A percentile compares a stretch with the other conserved stretches of the same genome.
These are phyloP conservation scores for Cystofilobasidium bisporidii DNA, from an alignment of 768 basidiomycete genomes.

Conservation along the genomic window DNA sequence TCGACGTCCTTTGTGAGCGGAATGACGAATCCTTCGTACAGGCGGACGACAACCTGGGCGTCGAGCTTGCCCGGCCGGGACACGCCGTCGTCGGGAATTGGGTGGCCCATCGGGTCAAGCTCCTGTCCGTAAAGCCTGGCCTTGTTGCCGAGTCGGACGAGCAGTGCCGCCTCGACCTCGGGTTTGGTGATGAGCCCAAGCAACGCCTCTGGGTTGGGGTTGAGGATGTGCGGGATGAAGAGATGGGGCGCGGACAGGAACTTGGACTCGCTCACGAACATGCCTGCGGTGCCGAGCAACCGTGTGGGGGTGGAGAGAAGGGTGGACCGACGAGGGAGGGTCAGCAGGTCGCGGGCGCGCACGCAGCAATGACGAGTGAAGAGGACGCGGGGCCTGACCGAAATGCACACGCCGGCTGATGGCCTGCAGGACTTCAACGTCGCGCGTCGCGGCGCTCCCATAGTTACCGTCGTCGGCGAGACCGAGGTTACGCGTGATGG, in stretches of 20 bases:
- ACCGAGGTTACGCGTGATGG: slow-evolving; percentile 66
- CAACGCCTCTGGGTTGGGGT: slow-evolving; percentile 64
- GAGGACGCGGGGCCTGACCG: slow-evolving; percentile 43
- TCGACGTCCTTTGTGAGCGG: slow-evolving; percentile 97
- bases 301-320: slow-evolving; percentile 4
- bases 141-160: slow-evolving; percentile 77
- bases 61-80: slow-evolving; percentile 59
- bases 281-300: slow-evolving; percentile 50
- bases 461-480: slow-evolving; percentile 93
- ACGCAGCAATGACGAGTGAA: too few species aligned
- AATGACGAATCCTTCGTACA: slow-evolving; percentile 93
- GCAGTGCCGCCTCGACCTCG: slow-evolving; percentile 77
- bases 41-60: slow-evolving; percentile 78
- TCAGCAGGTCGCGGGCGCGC: too few species aligned
- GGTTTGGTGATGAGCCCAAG: slow-evolving; percentile 92
- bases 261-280: slow-evolving; percentile 98
- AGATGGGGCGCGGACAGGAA: slow-evolving; percentile 74
- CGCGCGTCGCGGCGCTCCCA: slow-evolving; percentile 85
- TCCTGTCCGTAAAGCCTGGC: slow-evolving; percentile 68
- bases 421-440: slow-evolving; percentile 94
- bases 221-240: slow-evolving; percentile 84
- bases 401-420: slow-evolving; percentile 97
- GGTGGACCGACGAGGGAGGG: too few species aligned
- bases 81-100: slow-evolving; percentile 35
- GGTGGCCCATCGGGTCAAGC: slow-evolving; percentile 60